Evolutionary conservation across 2,329 filamentous ascomycete species (phyloP), one percentile per base, ranked within the genome.

Genomic region (Penicillium griseofulvum): DNA sequence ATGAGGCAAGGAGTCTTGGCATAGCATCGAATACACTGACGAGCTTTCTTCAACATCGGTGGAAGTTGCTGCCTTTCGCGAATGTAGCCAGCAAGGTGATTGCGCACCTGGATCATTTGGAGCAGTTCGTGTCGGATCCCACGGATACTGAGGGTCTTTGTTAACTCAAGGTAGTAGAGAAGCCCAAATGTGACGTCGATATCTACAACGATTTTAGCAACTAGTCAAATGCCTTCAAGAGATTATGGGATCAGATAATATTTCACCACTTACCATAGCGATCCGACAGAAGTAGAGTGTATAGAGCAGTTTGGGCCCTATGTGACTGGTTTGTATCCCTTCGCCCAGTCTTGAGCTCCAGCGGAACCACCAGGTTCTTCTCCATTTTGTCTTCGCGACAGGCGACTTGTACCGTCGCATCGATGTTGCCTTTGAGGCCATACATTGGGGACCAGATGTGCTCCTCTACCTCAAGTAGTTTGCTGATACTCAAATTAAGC

Each of bases 381-480:
- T 79, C 74, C 29, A 83, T 80, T n/a, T 82, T 77, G 26, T 85
- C 83, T 54, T 96, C 88, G 52, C 84, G 79, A 79, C 97, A 89
- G 0, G 83, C 85, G 16, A 94, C 88, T 75, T 99, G 90, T 1
- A 99, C 89, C 0, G 94, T 97, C 28, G 94, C 94, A 75, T 99
- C 94, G 56, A 99, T 94, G 65, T 97, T 99, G 29, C 94, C 94
- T 72, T 99, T 99, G 16, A 99, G 80, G 0, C 94, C 94, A 70
- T 96, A 99, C 85, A 91, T 93, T 0, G 94, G 94, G 7, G 93
- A 97, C 94, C 94, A 99, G 28, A 99, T 87, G 69, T 97, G 94
- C 72, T 99, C 94, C 71, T 99, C 94, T 10, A 99, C 90, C 69
- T 97, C 94, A 14, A 99, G 86, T 28, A 99, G 80, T 70, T 97